These are phyloP conservation scores for Articulospora tetracladia DNA, from an alignment of 495 filamentous ascomycete genomes.

Conservation along the genomic window DNA sequence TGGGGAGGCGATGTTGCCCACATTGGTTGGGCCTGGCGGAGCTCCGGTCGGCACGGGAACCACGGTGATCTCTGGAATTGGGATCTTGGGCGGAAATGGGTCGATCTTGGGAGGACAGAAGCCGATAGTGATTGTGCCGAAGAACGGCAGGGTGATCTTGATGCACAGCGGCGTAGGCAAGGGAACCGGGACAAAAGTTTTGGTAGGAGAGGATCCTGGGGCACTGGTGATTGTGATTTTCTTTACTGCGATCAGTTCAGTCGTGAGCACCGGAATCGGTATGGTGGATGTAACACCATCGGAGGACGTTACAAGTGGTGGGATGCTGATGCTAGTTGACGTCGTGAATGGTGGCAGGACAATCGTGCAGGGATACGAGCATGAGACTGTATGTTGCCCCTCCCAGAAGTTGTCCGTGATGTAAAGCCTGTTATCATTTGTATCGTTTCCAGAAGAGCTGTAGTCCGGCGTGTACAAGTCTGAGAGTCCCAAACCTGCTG, in stretches of 20 bases:
- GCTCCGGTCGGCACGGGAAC: conserved; percentile 4
- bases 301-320: background rate
- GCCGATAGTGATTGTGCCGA: background rate
- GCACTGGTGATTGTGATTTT: background rate
- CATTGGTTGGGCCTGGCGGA: background rate
- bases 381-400: background rate
- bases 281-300: background rate
- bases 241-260: background rate
- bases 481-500: background rate
- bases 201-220: background rate
- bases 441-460: background rate
- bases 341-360: background rate
- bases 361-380: background rate
- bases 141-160: background rate
- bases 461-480: background rate
- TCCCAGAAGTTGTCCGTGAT: background rate
- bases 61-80: background rate
- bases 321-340: background rate
- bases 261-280: background rate
- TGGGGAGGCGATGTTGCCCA: no score
- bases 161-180: background rate
- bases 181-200: background rate
- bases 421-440: background rate
- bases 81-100: background rate
- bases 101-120: background rate